A percentile compares a stretch with the other conserved stretches of the same genome.
phyloP scores from a whole-genome alignment of 1,284 basidiomycete species.

The Paramarasmius palmivorus region DNA sequence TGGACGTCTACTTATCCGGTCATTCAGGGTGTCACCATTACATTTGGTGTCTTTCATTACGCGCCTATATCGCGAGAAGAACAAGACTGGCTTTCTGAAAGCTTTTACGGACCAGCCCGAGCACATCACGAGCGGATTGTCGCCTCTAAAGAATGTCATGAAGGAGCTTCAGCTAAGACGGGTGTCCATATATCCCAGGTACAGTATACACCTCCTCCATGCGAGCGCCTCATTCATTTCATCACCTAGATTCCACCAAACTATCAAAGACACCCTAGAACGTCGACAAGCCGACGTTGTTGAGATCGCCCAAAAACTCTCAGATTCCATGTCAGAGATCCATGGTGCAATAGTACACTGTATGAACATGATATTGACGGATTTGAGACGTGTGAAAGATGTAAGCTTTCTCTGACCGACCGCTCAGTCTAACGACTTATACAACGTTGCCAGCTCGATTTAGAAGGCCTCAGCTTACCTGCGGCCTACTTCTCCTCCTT shows the following conservation, averaged over 20 bases:
- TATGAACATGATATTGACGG: conserved; percentile 88
- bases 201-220: conserved; percentile 19
- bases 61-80: conserved; percentile 85
- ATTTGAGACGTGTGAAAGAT: conserved; percentile 88
- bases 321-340: conserved; percentile 86
- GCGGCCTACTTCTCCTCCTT: conserved; percentile 96
- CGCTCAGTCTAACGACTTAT: background rate
- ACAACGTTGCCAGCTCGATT: conserved; percentile 67
- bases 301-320: conserved; percentile 88
- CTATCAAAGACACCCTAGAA: conserved; percentile 79
- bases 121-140: conserved; percentile 89
- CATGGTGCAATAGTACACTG: conserved; percentile 94
- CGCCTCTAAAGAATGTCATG: conserved; percentile 90
- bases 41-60: conserved; percentile 91
- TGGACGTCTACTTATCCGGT: background rate
- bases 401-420: conserved; percentile 42
- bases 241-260: conserved; percentile 79
- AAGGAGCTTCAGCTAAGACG: conserved; percentile 88
- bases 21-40: conserved; percentile 75
- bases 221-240: conserved; percentile 6
- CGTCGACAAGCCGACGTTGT: conserved; percentile 88
- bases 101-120: conserved; percentile 98
- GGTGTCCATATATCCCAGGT: conserved; percentile 93
- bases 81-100: conserved; percentile 89
- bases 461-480: conserved; percentile 92